Conservation (phyloP, 2,329 filamentous ascomycete genomes). For the Mycosphaerella sp. region DNA sequence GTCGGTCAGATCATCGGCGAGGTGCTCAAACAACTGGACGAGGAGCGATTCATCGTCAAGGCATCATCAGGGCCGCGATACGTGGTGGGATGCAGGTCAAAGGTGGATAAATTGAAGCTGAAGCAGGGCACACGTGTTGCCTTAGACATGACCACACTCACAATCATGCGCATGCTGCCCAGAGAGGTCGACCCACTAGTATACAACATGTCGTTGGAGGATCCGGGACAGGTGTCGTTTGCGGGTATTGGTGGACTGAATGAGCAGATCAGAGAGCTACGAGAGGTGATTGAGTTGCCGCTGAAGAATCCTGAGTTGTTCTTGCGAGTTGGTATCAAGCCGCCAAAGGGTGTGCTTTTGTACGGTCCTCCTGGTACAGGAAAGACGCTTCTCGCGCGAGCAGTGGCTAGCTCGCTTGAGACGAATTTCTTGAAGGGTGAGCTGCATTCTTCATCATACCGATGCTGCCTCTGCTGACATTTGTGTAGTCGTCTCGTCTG, state of each 20-base stretch:
- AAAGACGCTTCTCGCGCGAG: conserved; percentile 89
- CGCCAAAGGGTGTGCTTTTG: conserved; percentile 91
- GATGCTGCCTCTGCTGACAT: conserved; percentile 14
- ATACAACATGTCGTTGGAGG: conserved; percentile 99
- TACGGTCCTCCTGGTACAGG: conserved; percentile 96
- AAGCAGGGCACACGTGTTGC: conserved; percentile 98
- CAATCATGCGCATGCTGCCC: conserved; percentile 99
- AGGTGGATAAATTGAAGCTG: conserved; percentile 93
- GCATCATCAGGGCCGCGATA: conserved; percentile 95
- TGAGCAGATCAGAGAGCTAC: conserved; percentile 93
- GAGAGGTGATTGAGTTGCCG: conserved; percentile 95
- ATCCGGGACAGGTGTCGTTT: conserved; percentile 96
- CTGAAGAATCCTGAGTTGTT: conserved; percentile 99
- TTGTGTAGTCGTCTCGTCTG: conserved; percentile 80
- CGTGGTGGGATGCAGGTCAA: conserved; percentile 95
- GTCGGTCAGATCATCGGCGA: conserved; percentile 99
- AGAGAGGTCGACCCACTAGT: conserved; percentile 97
- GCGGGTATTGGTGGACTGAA: conserved; percentile 96
- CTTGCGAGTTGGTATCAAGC: conserved; percentile 94
- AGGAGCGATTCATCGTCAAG: conserved; percentile 99
- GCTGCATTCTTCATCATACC: neutral
- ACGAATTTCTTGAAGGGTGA: conserved; percentile 97
- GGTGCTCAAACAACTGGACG: conserved; percentile 96
- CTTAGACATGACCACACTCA: conserved; percentile 98
- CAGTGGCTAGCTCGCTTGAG: conserved; percentile 91